phyloP scores from a whole-genome alignment of 116 monocot genomes.

The Trichopus zeylanicus region DNA sequence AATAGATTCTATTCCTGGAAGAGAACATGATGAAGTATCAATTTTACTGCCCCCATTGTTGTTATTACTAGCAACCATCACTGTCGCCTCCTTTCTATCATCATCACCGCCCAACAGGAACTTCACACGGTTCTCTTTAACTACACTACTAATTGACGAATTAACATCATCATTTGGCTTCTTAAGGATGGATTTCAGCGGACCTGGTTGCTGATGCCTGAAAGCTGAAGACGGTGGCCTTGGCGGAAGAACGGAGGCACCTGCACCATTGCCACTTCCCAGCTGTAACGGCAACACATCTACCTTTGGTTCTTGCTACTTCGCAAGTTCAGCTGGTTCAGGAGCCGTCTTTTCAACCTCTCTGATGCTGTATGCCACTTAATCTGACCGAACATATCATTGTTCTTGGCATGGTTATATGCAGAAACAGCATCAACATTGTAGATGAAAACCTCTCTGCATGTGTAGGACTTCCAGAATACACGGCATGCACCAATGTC shows the following conservation, averaged over 20 bases:
- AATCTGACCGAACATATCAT: slow-evolving; percentile 39
- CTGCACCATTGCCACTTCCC: background rate
- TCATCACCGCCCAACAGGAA: slow-evolving; percentile 22
- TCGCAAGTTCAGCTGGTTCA: slow-evolving; percentile 6
- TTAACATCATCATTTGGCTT: slow-evolving; percentile 21
- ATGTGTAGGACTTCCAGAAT: slow-evolving; percentile 41
- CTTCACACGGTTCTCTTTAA: slow-evolving; percentile 35
- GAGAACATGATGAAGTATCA: background rate
- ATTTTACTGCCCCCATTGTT: background rate
- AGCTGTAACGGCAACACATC: background rate
- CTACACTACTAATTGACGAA: background rate
- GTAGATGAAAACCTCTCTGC: slow-evolving; percentile 48
- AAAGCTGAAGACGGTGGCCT: background rate
- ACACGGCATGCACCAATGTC: slow-evolving; percentile 34
- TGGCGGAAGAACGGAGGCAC: background rate
- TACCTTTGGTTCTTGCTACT: background rate
- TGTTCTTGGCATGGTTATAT: slow-evolving; percentile 13
- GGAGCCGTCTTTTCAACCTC: slow-evolving; percentile 13
- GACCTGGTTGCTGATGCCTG: background rate
- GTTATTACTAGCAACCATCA: background rate
- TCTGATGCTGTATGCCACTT: slow-evolving; percentile 29
- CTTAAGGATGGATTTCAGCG: slow-evolving; percentile 49
- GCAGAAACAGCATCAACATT: slow-evolving; percentile 36
- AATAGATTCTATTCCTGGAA: background rate
- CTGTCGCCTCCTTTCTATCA: background rate